Evolutionary conservation across 2,329 filamentous ascomycete species (phyloP).

Genomic region (Neofusicoccum sp.): DNA sequence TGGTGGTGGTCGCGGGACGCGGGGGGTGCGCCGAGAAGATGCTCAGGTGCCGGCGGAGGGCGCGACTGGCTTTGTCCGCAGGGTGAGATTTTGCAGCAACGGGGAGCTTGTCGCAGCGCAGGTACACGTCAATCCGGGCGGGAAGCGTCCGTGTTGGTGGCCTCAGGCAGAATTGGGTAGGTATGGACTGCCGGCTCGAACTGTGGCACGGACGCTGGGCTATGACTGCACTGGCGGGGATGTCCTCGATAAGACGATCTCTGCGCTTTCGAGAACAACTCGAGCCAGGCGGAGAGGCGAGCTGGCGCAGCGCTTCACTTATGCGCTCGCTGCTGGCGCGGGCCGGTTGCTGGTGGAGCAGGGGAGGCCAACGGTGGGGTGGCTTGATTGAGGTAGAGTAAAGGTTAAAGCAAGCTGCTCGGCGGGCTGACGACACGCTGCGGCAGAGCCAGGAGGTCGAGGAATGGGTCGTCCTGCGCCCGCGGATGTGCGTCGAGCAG

Average conservation of each 20-base stretch:
- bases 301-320: conserved; percentile 5
- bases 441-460: neutral
- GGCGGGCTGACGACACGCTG: neutral
- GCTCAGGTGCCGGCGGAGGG: neutral
- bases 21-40: neutral
- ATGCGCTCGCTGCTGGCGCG: conserved; percentile 7
- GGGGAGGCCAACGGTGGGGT: conserved; percentile 17
- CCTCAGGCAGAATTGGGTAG: conserved; percentile 29
- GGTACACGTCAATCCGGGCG: conserved; percentile 18
- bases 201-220: conserved; percentile 11
- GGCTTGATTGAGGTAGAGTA: conserved; percentile 14
- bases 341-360: conserved; percentile 17
- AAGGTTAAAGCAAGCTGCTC: neutral
- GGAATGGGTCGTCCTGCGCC: neutral
- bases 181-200: conserved; percentile 8
- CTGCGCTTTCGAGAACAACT: conserved; percentile 13
- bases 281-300: neutral
- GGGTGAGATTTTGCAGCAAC: conserved; percentile 1
- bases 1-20: conserved; percentile 8
- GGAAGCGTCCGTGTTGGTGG: conserved; percentile 25
- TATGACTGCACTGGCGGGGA: conserved; percentile 15
- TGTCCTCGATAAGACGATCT: conserved; percentile 10
- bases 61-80: conserved; percentile 14
- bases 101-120: conserved; percentile 6
- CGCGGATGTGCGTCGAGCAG: conserved; percentile 8